Evolutionary conservation across 345 rosid species (phyloP).

Genomic region (Angophora floribunda): DNA sequence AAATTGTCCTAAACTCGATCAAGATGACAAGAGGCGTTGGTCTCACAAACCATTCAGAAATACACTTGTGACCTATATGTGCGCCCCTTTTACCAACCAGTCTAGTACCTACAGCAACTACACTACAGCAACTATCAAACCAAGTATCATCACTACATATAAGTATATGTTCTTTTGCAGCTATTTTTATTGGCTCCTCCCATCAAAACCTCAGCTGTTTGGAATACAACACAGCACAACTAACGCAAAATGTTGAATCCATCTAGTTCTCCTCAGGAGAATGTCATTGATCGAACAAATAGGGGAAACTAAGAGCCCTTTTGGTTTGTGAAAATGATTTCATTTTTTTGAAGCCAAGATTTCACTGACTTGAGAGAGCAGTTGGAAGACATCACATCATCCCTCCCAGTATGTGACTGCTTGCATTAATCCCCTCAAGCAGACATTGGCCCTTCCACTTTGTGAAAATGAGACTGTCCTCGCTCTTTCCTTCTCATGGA

Average conservation of each 20-base stretch:
- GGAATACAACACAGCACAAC: background rate
- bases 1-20: background rate
- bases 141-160: background rate
- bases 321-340: background rate
- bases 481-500: background rate
- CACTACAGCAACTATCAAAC: background rate
- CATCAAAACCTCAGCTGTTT: background rate
- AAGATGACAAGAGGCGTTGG: background rate
- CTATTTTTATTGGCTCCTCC: background rate
- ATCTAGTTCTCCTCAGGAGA: background rate
- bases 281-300: background rate
- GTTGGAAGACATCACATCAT: background rate
- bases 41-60: background rate
- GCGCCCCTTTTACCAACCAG: background rate
- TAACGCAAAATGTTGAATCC: background rate
- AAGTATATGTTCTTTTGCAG: background rate
- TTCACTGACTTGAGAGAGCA: background rate
- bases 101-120: background rate
- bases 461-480: background rate
- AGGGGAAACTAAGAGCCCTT: background rate
- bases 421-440: background rate
- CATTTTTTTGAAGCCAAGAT: background rate
- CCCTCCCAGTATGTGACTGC: background rate
- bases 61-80: background rate
- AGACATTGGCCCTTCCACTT: background rate